Conservation (phyloP, 805 yeast species). For the Vanderwaltozyma yarrowii region DNA sequence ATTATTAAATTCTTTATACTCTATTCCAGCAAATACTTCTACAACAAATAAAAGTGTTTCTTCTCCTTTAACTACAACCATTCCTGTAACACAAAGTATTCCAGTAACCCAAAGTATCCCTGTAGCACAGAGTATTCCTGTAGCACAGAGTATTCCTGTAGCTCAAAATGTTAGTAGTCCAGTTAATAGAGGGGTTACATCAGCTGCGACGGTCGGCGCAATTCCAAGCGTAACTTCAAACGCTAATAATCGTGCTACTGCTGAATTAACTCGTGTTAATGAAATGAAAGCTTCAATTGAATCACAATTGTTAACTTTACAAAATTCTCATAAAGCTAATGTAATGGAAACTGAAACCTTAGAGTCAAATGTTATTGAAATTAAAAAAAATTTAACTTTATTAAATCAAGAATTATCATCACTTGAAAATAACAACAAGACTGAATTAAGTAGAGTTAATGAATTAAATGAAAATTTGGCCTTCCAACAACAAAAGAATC, state of each 20-base stretch:
- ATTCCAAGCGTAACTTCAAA: no score
- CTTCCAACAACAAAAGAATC: conserved; percentile 55
- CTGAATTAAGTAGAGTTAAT: conserved; percentile 54
- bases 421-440: conserved; percentile 69
- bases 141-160: conserved; percentile 47
- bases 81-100: no score
- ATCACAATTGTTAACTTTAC: conserved; percentile 53
- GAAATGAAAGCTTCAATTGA: conserved; percentile 63
- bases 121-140: conserved; percentile 15
- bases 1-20: conserved; percentile 5
- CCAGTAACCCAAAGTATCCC: conserved; percentile 12
- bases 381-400: conserved; percentile 58
- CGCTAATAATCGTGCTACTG: conserved; percentile 1
- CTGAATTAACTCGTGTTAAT: conserved; percentile 20
- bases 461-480: conserved; percentile 52
- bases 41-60: background rate
- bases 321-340: conserved; percentile 68
- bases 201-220: no score
- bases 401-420: conserved; percentile 64
- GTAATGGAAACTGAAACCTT: conserved; percentile 66
- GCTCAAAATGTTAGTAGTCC: no score
- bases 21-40: background rate
- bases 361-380: conserved; percentile 46
- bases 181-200: no score
- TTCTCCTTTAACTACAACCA: conserved; percentile 2